These are phyloP conservation scores for Paramecium octaurelia DNA, from an alignment of 73 alveolate species.

Conservation along the genomic window DNA sequence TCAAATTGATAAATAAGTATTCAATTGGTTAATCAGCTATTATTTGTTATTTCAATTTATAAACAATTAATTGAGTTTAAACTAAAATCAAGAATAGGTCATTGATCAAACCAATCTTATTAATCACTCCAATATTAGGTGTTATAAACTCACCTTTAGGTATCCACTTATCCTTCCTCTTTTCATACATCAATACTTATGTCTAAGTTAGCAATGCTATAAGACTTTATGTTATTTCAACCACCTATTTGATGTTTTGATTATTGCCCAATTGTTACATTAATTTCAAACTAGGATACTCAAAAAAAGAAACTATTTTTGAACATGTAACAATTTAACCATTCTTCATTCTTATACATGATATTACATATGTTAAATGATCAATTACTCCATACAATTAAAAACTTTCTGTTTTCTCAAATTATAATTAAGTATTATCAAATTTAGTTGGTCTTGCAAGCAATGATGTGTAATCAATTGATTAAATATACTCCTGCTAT, in stretches of 20 bases:
- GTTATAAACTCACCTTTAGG: conserved; percentile 10
- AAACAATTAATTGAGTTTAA: not conserved
- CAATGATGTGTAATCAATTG: not conserved
- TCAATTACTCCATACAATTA: conserved; percentile 35
- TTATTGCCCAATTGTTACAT: not conserved
- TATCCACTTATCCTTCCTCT: not conserved
- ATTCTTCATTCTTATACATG: not conserved
- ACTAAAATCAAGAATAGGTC: not conserved
- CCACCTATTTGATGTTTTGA: not conserved
- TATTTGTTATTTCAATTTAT: not conserved
- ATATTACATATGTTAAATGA: not conserved
- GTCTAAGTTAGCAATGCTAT: not conserved
- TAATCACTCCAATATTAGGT: not conserved
- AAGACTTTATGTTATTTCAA: not conserved
- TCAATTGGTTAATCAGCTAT: not conserved
- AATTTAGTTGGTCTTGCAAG: not conserved
- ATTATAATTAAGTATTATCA: not conserved
- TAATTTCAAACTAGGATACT: not conserved
- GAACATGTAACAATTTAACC: conserved; percentile 14
- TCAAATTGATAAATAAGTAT: not conserved
- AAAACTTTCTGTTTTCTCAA: conserved; percentile 28
- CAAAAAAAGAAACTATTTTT: conserved; percentile 13
- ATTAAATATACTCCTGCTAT: not conserved
- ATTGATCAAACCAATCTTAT: not conserved
- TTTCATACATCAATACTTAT: not conserved